Conservation (phyloP, 1,139 yeast genomes). For the Taiozyma sp. region DNA sequence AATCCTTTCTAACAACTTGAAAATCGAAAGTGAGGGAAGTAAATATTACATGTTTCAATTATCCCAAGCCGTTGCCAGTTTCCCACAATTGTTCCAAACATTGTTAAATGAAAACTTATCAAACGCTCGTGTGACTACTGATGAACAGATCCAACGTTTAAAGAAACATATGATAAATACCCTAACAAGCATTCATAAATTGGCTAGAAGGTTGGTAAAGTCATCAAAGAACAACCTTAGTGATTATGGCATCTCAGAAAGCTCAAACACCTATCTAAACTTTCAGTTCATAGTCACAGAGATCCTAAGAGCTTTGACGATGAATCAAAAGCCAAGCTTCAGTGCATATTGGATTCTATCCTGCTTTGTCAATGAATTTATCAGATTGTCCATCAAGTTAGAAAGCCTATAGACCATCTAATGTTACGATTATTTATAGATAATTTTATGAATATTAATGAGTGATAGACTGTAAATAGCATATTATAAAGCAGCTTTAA, state of each 20-base stretch:
- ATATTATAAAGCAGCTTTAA: too few species aligned
- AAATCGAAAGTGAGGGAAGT: neutral
- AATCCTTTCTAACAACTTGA: constrained; percentile 2
- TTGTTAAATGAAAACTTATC: constrained; percentile 1
- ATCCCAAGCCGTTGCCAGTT: neutral
- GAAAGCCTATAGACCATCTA: neutral
- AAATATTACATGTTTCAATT: neutral
- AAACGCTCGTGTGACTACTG: neutral
- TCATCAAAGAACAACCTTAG: neutral
- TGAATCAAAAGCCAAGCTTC: constrained; percentile 10
- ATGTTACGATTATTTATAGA: neutral
- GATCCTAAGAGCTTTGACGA: constrained; percentile 13
- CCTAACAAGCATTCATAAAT: neutral
- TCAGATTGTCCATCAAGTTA: constrained; percentile 15
- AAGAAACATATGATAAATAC: neutral
- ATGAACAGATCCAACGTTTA: neutral
- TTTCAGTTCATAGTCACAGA: constrained; percentile 15
- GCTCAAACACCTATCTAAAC: constrained; percentile 7
- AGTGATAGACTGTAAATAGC: neutral
- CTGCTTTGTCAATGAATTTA: constrained; percentile 22
- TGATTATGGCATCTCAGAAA: neutral
- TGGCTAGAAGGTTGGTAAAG: neutral
- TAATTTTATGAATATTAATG: neutral
- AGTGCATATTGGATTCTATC: constrained; percentile 20
- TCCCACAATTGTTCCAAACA: constrained; percentile 3